phyloP scores from a whole-genome alignment of 2,329 filamentous ascomycete genomes.

The Fusarium virguliforme region DNA sequence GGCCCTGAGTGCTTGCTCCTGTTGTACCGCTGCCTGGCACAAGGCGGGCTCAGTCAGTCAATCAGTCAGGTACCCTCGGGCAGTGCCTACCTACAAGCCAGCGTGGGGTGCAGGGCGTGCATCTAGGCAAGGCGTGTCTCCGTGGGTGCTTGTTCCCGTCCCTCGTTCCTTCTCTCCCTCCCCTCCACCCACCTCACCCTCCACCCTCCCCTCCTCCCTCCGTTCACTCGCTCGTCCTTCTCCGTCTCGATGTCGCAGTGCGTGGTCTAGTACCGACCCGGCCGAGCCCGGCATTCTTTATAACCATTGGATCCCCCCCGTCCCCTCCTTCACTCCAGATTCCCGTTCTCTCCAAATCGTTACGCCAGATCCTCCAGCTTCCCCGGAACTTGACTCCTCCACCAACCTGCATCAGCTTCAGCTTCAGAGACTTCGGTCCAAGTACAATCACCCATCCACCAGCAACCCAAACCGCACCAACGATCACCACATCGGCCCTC shows the following conservation, averaged over 20 bases:
- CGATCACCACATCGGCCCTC: constrained; percentile 29
- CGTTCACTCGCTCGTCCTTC: constrained; percentile 39
- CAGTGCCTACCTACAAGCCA: constrained; percentile 40
- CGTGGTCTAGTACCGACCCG: constrained; percentile 51
- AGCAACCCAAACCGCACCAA: constrained; percentile 23
- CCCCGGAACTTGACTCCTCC: constrained; percentile 47
- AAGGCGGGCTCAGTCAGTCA: constrained; percentile 37
- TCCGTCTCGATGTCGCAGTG: constrained; percentile 44
- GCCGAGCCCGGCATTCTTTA: constrained; percentile 56
- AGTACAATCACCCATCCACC: constrained; percentile 13
- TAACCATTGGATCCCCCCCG: constrained; percentile 51
- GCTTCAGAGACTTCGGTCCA: constrained; percentile 26
- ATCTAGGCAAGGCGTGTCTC: constrained; percentile 15
- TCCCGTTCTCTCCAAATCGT: constrained; percentile 47
- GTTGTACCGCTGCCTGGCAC: constrained; percentile 48
- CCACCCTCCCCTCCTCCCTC: constrained; percentile 44
- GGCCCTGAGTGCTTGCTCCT: constrained; percentile 38
- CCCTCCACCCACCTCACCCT: constrained; percentile 19
- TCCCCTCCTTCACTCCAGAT: constrained; percentile 51
- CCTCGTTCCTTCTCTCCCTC: constrained; percentile 41
- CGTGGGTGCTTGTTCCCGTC: constrained; percentile 39
- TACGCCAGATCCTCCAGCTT: constrained; percentile 48
- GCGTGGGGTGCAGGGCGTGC: constrained; percentile 40
- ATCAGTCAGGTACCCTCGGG: constrained; percentile 38
- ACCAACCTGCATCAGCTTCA: constrained; percentile 34